phyloP scores from a whole-genome alignment of 495 filamentous ascomycete species.

The Durotheca rogersii region DNA sequence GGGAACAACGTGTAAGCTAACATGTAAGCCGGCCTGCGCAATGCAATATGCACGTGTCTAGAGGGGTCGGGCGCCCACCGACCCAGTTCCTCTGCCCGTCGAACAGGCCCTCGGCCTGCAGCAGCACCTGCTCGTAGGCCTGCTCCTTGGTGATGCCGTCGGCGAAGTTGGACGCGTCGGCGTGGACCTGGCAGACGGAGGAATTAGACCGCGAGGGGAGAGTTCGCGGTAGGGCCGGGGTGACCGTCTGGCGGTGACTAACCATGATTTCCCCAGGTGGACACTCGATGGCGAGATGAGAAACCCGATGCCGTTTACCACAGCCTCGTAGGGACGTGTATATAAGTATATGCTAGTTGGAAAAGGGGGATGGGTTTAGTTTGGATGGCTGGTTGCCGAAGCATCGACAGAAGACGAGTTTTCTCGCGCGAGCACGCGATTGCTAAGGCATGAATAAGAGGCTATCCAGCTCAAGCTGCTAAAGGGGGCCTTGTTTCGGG shows the following conservation, averaged over 20 bases:
- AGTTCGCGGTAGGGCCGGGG: too few relatives aligned
- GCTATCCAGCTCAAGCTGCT: conserved; percentile 9
- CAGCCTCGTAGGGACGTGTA: not conserved
- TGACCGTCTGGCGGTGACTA: too few relatives aligned
- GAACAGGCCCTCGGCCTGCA: conserved; percentile 69
- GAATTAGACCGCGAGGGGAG: too few relatives aligned
- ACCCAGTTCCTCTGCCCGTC: conserved; percentile 88
- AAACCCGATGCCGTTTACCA: too few relatives aligned
- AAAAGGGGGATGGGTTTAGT: conserved; percentile 8
- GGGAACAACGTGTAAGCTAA: conserved; percentile 2
- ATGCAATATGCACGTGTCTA: too few relatives aligned
- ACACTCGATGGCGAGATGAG: too few relatives aligned
- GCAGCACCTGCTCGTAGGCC: conserved; percentile 72
- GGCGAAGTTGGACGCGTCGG: conserved; percentile 77
- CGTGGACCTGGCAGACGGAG: conserved; percentile 81
- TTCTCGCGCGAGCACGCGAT: conserved; percentile 25
- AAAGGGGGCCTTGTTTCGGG: too few relatives aligned
- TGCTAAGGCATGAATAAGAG: conserved; percentile 1
- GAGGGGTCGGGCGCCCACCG: conserved; percentile 32
- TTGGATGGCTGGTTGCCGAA: too few relatives aligned
- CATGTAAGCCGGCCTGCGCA: too few relatives aligned
- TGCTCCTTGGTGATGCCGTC: conserved; percentile 66
- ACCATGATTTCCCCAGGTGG: too few relatives aligned
- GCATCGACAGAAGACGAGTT: too few relatives aligned
- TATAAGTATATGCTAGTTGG: conserved; percentile 3